phyloP scores from a whole-genome alignment of 805 yeast genomes.

The Lachancea mirantina region DNA sequence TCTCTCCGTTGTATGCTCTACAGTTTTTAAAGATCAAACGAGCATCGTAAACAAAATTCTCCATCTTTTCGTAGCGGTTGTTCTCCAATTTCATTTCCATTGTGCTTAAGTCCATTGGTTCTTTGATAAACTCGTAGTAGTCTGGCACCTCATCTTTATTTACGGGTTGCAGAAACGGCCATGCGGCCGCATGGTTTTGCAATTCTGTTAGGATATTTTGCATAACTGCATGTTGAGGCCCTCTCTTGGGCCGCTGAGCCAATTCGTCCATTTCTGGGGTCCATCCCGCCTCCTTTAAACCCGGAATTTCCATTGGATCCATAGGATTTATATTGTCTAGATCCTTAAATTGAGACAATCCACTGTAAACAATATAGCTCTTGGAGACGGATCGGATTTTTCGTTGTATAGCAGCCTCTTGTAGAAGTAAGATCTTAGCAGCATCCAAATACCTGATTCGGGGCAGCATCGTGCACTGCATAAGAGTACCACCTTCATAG shows the following conservation, averaged over 20 bases:
- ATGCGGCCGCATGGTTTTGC: conserved; percentile 91
- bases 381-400: conserved; percentile 75
- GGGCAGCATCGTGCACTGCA: conserved; percentile 96
- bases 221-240: conserved; percentile 93
- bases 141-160: conserved; percentile 92
- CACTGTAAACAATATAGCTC: conserved; percentile 76
- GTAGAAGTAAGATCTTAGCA: conserved; percentile 75
- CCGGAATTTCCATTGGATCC: conserved; percentile 86
- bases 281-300: conserved; percentile 93
- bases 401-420: conserved; percentile 83
- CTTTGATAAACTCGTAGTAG: conserved; percentile 91
- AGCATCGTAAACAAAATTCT: conserved; percentile 85
- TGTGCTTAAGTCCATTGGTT: conserved; percentile 95
- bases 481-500: conserved; percentile 96
- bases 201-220: conserved; percentile 79
- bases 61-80: conserved; percentile 85
- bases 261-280: conserved; percentile 96
- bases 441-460: conserved; percentile 81
- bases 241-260: conserved; percentile 89
- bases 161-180: conserved; percentile 96
- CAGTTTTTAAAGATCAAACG: conserved; percentile 84
- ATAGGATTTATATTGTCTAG: conserved; percentile 40
- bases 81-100: conserved; percentile 92
- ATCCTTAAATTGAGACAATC: conserved; percentile 63
- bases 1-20: conserved; percentile 85